phyloP scores from a whole-genome alignment of 73 alveolate species.

The Blepharisma stoltei region DNA sequence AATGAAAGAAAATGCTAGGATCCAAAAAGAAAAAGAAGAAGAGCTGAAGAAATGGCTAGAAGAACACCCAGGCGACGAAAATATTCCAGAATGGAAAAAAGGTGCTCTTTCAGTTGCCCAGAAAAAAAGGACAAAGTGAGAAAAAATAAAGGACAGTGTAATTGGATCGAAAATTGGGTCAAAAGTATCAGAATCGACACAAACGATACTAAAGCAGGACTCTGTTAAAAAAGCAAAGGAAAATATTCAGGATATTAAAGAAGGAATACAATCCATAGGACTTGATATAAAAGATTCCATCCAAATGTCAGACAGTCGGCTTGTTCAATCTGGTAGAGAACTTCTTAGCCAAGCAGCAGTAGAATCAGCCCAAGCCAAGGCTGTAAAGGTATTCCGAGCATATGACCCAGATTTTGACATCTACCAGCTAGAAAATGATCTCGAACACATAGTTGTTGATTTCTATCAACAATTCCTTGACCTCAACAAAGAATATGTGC shows the following conservation, averaged over 20 bases:
- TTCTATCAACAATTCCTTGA: not conserved
- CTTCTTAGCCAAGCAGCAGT: not conserved
- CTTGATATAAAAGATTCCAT: no score
- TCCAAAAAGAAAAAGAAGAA: not conserved
- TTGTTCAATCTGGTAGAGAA: not conserved
- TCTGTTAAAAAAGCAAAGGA: not conserved
- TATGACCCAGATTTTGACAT: conserved; percentile 30
- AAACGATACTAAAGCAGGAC: not conserved
- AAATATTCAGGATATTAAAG: no score
- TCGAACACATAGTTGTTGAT: not conserved
- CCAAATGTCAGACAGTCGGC: no score
- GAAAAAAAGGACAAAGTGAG: conserved; percentile 19
- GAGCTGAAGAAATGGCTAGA: not conserved
- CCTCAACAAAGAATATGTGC: not conserved
- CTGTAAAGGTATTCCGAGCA: conserved; percentile 1
- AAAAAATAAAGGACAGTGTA: not conserved
- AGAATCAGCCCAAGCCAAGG: conserved; percentile 23
- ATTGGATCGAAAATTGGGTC: not conserved
- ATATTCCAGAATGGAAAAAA: conserved; percentile 29
- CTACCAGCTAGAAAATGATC: conserved; percentile 1
- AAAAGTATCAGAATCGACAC: not conserved
- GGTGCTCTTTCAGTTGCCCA: conserved; percentile 13
- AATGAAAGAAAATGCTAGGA: not conserved
- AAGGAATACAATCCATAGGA: no score
- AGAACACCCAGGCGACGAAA: not conserved